Base-by-base conservation (phyloP, 2,329 filamentous ascomycete species). In the Setomelanomma holmii region DNA sequence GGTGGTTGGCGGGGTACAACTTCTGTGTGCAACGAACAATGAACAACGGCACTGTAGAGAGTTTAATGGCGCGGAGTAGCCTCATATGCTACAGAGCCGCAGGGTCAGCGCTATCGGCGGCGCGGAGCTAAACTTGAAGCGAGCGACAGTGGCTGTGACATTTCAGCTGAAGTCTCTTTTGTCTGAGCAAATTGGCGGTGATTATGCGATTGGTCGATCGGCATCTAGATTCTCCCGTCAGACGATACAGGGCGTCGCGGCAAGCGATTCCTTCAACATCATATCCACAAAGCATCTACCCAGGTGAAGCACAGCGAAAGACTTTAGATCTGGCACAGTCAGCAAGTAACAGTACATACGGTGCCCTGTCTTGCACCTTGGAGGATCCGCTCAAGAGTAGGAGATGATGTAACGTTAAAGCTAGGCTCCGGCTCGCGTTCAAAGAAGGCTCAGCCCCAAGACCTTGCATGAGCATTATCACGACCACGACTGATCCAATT, bases 61-160 rank as follows among this genome's bases (percentile, higher is more conserved):
- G 11, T 7, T 36, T 36, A 19, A 27, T 16, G 41, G 43, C 23
- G 43, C 20, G 22, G 20, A 12, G 30, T 36, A 36, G 33, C 43
- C 33, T 45, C 43, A 45, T 45, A 36, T 14, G 21, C 21, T 38
- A 16, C 16, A 45, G 42, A 45, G 43, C 43, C 33, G 43, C 43
- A 45, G 23, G 23, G 10, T 41, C 39, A 41, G 39, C 39, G 39
- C 21, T 41, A 41, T 41, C 21, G 39, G 39, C n/a, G 14, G 14
- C n/a, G 14, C 20, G 39, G 39, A 41, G 39, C 43, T 23, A 38
- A 45, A 7, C 43, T 24, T 24, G 17, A 45, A 45, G 20, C 43
- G 33, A 45, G 43, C 43, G 43, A 45, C 20, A 19, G 33, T 38
- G 43, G 43, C 43, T 45, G 43, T 17, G 33, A 45, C 17, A 20